Base-by-base conservation (phyloP, 2,329 filamentous ascomycete genomes). In the Aureobasidium musti region DNA sequence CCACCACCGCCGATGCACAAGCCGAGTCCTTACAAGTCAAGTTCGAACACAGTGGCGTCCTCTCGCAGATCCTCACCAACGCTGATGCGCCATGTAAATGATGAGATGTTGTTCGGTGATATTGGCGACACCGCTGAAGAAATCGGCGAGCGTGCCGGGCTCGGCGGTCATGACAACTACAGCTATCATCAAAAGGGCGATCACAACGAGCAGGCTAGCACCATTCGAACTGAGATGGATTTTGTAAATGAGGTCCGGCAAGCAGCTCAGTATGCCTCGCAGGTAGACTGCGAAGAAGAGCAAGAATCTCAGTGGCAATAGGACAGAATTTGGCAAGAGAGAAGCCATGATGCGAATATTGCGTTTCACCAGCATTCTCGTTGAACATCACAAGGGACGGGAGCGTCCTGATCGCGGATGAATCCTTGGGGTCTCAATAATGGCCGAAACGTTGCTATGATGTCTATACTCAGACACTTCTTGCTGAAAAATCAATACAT, bases 41-140 rank as follows among this genome's bases (percentile, higher is more conserved):
- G 7, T 39, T 8, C n/a, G 19, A 28, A 33, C 43, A 30, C 28
- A 3, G 0, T 13, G n/a, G 7, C 56, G 19, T 21, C n/a, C 6
- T 21, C 43, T 28, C 21, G 19, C 5, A 28, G 17, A n/a, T 23
- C 30, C 17, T 26, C 35, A 21, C 35, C 47, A 6, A 17, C 6
- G 2, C 26, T 17, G n/a, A 23, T 53, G 8, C 60, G 45, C 5
- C 8, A 17, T 7, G 3, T 14, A 11, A 3, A 33, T 1, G 60
- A 63, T 14, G 70, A 69, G 26, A 70, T 71, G 68, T 57, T 71
- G n/a, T 63, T 63, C n/a, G 45, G 30, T 28, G 14, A 35, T 28
- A 33, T 5, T 6, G 33, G 23, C 5, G 21, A 21, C 5, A 39
- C 21, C 7, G n/a, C 13, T 11, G 23, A 41, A 0, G 21, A 41